Evolutionary conservation across 768 basidiomycete species (phyloP), one percentile per base, ranked within the genome.

Genomic region (Lactarius hatsudake): DNA sequence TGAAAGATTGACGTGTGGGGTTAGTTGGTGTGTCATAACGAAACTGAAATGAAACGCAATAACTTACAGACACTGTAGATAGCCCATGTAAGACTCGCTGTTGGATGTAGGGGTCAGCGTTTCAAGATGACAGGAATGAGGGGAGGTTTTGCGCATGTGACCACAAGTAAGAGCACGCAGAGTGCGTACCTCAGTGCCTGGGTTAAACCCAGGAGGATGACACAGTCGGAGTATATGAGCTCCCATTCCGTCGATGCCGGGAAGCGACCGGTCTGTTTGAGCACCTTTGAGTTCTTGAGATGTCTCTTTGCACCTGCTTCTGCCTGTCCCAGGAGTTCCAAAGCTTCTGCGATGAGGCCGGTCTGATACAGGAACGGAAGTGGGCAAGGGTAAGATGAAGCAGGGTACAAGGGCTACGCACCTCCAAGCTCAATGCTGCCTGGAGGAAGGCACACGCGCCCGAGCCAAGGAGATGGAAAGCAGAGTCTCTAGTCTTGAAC

Each of bases 391-490:
- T 38, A 34, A 18, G 60, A 34, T 2, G 17, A 5, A 13, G 60
- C 15, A 36, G 53, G 15, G 12, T 59, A 10, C 8, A n/a, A 59
- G 45, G 51, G 54, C 17, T 7, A 43, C 65, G 32, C 34, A 87
- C 88, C 83, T 93, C 91, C 86, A 92, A 86, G n/a, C 90, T 89
- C 17, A 93, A 77, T 1, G 88, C 89, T 0, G 90, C 92, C 74
- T 91, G 87, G 54, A 93, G 78, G 71, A 93, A 93, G 0, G 85
- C 83, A 65, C 87, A 87, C 0, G 88, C 86, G 18, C 90, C 91
- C 0, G 85, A 78, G 1, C 91, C 91, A 65, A 93, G 80, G 23
- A 84, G 79, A 75, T 93, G 91, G 72, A 91, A 89, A 0, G 91
- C 86, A 45, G 88, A 87, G 42, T 84, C 81, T 2, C 76, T 63